Evolutionary conservation across 176 grass and related monocot genomes (phyloP).

Genomic region (Leersia perrieri): DNA sequence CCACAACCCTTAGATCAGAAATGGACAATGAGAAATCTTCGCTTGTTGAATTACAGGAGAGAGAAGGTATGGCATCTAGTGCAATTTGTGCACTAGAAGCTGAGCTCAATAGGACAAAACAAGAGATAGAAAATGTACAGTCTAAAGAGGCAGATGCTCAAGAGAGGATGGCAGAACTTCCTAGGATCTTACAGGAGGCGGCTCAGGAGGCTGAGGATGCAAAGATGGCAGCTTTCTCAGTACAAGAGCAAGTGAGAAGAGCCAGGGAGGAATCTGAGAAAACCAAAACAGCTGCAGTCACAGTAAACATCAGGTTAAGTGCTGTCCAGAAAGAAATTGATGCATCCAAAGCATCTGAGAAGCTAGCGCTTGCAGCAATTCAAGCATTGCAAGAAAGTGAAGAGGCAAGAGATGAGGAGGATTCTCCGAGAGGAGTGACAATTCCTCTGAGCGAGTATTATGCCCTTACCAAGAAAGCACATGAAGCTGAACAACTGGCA

Average conservation of each 20-base stretch:
- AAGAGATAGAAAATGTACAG: conserved; percentile 64
- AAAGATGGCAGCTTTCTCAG: conserved; percentile 51
- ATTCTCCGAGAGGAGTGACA: conserved; percentile 54
- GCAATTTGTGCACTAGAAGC: conserved; percentile 76
- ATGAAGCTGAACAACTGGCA: conserved; percentile 85
- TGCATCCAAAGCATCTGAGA: conserved; percentile 63
- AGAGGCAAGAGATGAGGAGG: conserved; percentile 34
- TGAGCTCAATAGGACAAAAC: conserved; percentile 77
- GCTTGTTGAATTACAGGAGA: conserved; percentile 66
- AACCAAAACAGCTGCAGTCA: conserved; percentile 57
- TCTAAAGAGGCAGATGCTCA: conserved; percentile 72
- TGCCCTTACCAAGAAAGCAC: conserved; percentile 66
- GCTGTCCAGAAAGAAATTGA: conserved; percentile 84
- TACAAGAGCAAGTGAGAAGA: conserved; percentile 65
- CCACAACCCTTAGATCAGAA: conserved; percentile 50
- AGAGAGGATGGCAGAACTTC: conserved; percentile 69
- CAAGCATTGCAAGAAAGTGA: conserved; percentile 67
- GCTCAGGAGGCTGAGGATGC: conserved; percentile 73
- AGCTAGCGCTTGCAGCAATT: conserved; percentile 58
- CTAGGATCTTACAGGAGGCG: conserved; percentile 76
- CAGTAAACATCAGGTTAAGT: conserved; percentile 49
- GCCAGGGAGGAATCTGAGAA: conserved; percentile 67
- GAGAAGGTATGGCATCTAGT: conserved; percentile 69
- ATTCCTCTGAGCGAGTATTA: conserved; percentile 83
- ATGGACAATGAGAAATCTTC: conserved; percentile 60